Conservation (phyloP, 2,329 filamentous ascomycete genomes). For the Nemania serpens region DNA sequence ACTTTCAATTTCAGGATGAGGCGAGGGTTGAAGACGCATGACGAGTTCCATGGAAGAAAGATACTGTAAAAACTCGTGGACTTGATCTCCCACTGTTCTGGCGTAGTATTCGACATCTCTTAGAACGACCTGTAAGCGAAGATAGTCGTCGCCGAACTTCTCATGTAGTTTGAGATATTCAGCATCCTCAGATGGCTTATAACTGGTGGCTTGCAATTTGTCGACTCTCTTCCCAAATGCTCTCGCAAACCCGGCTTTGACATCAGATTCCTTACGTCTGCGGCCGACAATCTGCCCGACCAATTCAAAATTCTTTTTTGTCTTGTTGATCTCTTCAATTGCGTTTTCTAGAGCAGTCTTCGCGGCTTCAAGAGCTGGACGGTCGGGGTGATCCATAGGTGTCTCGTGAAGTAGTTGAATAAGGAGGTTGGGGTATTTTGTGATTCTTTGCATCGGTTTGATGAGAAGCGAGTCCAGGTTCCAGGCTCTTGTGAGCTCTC, state of each 20-base stretch:
- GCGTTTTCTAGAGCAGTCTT: slow-evolving; percentile 65
- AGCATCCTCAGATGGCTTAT: slow-evolving; percentile 72
- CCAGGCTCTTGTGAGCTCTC: slow-evolving; percentile 92
- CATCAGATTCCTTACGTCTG: slow-evolving; percentile 87
- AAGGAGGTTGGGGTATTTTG: slow-evolving; percentile 90
- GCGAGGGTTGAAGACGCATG: slow-evolving; percentile 72
- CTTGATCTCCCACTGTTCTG: slow-evolving; percentile 76
- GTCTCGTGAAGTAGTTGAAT: slow-evolving; percentile 80
- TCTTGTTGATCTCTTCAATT: slow-evolving; percentile 87
- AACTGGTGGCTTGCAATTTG: slow-evolving; percentile 71
- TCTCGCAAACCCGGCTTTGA: slow-evolving; percentile 81
- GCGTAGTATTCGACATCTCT: slow-evolving; percentile 94
- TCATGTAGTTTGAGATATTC: slow-evolving; percentile 82
- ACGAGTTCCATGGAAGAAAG: slow-evolving; percentile 82
- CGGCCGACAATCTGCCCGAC: slow-evolving; percentile 86
- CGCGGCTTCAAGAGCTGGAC: slow-evolving; percentile 62
- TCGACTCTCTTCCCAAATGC: slow-evolving; percentile 89
- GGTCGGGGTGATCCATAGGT: slow-evolving; percentile 81
- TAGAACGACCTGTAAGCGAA: slow-evolving; percentile 88
- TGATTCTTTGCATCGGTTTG: slow-evolving; percentile 92
- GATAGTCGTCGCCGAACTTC: slow-evolving; percentile 88
- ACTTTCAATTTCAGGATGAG: slow-evolving; percentile 83
- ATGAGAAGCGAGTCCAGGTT: slow-evolving; percentile 94
- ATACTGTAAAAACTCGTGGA: slow-evolving; percentile 80
- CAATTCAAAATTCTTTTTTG: slow-evolving; percentile 92